These are phyloP conservation scores for Melampsora larici-populina DNA, from an alignment of 1,284 basidiomycete genomes.

Conservation along the genomic window DNA sequence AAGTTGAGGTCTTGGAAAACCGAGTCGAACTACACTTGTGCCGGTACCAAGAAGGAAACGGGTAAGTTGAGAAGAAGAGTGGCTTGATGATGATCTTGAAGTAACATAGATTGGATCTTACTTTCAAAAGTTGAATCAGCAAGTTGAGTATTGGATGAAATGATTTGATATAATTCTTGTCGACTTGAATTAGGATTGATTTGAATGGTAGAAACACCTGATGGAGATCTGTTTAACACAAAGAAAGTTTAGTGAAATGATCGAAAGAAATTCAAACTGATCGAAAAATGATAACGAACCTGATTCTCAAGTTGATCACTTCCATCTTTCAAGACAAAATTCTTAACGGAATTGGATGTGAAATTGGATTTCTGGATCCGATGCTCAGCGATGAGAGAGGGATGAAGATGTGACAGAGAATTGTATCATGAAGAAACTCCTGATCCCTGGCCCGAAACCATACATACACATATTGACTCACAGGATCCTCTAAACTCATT, in stretches of 20 bases:
- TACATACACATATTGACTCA: too few relatives aligned
- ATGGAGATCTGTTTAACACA: constrained; percentile 2
- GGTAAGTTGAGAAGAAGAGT: not conserved
- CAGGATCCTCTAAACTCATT: too few relatives aligned
- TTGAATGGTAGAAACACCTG: constrained; percentile 13
- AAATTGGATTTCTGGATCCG: too few relatives aligned
- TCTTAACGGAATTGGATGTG: too few relatives aligned
- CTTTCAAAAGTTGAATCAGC: constrained; percentile 7
- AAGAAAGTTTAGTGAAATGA: not conserved
- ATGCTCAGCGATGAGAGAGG: too few relatives aligned
- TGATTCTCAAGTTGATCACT: not conserved
- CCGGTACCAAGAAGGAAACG: not conserved
- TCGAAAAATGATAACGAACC: not conserved
- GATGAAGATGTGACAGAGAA: too few relatives aligned
- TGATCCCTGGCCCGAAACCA: too few relatives aligned
- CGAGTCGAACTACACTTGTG: constrained; percentile 16
- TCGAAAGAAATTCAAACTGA: not conserved
- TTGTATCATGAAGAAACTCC: too few relatives aligned
- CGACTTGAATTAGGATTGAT: constrained; percentile 14
- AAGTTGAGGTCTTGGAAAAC: constrained; percentile 61
- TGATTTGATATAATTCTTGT: constrained; percentile 11
- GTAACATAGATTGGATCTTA: not conserved
- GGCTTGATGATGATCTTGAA: not conserved
- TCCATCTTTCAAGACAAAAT: not conserved
- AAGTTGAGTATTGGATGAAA: constrained; percentile 1